A percentile compares a stretch with the other conserved stretches of the same genome.
These are phyloP conservation scores for Bodo saltans DNA, from an alignment of 78 protist genomes.

Conservation along the genomic window DNA sequence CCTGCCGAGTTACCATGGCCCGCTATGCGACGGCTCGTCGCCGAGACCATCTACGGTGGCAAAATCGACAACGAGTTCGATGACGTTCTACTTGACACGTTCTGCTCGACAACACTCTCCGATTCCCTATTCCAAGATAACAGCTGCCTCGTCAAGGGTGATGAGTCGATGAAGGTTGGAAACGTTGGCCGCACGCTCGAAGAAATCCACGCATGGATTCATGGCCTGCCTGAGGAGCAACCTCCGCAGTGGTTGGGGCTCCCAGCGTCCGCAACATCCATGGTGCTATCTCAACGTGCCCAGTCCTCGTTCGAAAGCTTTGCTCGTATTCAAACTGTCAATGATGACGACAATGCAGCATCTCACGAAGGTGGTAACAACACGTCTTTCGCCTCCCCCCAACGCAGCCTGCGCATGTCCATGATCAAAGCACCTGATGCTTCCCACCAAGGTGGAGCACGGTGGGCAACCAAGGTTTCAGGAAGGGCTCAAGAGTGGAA, in stretches of 20 bases:
- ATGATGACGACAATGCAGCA: constrained; percentile 48
- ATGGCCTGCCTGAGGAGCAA: constrained; percentile 52
- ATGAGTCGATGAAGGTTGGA: background rate
- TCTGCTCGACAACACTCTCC: constrained; percentile 66
- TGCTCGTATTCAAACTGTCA: background rate
- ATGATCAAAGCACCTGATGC: constrained; percentile 14
- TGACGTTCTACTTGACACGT: constrained; percentile 57
- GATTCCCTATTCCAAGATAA: constrained; percentile 29
- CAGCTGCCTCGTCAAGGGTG: constrained; percentile 23
- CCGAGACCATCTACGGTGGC: constrained; percentile 76
- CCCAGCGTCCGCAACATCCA: constrained; percentile 64
- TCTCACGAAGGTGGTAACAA: constrained; percentile 14
- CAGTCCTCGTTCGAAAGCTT: constrained; percentile 8
- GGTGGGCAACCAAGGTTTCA: too few species aligned
- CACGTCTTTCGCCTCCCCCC: background rate
- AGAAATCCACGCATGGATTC: constrained; percentile 59
- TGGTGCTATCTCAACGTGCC: constrained; percentile 47
- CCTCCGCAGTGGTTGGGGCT: constrained; percentile 85
- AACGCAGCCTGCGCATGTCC: background rate
- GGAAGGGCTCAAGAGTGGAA: too few species aligned
- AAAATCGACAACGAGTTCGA: constrained; percentile 91
- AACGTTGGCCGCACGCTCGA: constrained; percentile 27
- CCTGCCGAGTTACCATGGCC: constrained; percentile 70
- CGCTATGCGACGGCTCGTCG: constrained; percentile 63
- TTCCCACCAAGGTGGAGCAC: too few species aligned